Percentiles rank a stretch among this genome's conserved stretches.
Evolutionary conservation across 2,329 filamentous ascomycete genomes (phyloP).

Genomic region (Epichloe hybrida): DNA sequence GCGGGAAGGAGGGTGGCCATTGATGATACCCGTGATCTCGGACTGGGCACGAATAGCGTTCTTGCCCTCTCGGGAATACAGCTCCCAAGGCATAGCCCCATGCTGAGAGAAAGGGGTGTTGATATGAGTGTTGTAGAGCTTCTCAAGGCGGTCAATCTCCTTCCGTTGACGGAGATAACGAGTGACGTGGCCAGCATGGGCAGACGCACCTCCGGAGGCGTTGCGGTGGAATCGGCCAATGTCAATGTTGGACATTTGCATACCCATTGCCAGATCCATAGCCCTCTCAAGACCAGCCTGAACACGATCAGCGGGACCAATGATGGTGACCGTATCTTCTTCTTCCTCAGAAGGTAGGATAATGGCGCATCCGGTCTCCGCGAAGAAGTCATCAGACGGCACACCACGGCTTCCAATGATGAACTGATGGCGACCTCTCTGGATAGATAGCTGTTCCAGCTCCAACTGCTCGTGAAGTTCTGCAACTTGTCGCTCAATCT

Average conservation of each 20-base stretch:
- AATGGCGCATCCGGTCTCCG: slow-evolving; percentile 80
- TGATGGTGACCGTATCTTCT: slow-evolving; percentile 71
- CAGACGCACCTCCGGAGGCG: slow-evolving; percentile 56
- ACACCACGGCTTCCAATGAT: slow-evolving; percentile 77
- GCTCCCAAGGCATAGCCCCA: slow-evolving; percentile 67
- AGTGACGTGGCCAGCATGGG: slow-evolving; percentile 74
- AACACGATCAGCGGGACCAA: slow-evolving; percentile 65
- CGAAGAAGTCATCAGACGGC: slow-evolving; percentile 73
- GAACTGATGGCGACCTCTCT: slow-evolving; percentile 83
- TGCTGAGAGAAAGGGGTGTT: slow-evolving; percentile 60
- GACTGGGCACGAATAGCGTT: slow-evolving; percentile 63
- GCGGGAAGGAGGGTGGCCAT: slow-evolving; percentile 59
- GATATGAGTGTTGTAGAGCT: slow-evolving; percentile 71
- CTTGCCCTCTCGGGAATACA: slow-evolving; percentile 78
- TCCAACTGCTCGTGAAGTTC: slow-evolving; percentile 64
- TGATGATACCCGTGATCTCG: slow-evolving; percentile 62
- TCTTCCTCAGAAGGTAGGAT: slow-evolving; percentile 67
- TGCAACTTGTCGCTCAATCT: slow-evolving; percentile 66
- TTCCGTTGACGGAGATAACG: slow-evolving; percentile 74
- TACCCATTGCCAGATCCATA: slow-evolving; percentile 75
- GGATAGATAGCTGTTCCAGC: slow-evolving; percentile 67
- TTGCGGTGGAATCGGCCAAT: slow-evolving; percentile 66
- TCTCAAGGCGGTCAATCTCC: slow-evolving; percentile 73
- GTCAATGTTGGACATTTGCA: slow-evolving; percentile 75
- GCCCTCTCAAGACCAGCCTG: slow-evolving; percentile 66